A percentile compares a stretch with the other conserved stretches of the same genome.
Conservation (phyloP, 257 asterid species). For the Linaria vulgaris region DNA sequence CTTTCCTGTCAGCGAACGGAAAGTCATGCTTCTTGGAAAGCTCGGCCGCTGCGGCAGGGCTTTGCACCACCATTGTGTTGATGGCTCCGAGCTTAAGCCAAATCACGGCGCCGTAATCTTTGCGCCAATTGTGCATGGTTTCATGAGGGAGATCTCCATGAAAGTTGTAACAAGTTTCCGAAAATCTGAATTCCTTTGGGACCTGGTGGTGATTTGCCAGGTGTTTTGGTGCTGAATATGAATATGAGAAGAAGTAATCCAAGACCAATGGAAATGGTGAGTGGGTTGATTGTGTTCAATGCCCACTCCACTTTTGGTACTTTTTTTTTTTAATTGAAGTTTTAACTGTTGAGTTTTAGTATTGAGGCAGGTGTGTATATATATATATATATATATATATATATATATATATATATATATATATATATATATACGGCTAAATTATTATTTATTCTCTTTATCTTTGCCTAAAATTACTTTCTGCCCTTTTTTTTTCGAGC, state of each 20-base stretch:
- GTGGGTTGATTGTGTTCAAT: conserved; percentile 31
- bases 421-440: too few species aligned
- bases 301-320: conserved; percentile 33
- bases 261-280: conserved; percentile 30
- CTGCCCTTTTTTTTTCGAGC: too few species aligned
- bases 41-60: conserved; percentile 41
- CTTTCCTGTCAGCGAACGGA: conserved; percentile 45
- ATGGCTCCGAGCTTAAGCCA: conserved; percentile 50
- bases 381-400: too few species aligned
- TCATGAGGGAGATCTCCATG: conserved; percentile 50
- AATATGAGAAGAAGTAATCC: conserved; percentile 31
- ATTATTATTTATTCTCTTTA: too few species aligned
- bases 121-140: conserved; percentile 35
- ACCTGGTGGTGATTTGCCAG: conserved; percentile 45
- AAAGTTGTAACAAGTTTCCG: conserved; percentile 53
- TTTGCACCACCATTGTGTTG: conserved; percentile 50
- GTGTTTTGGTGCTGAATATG: conserved; percentile 18
- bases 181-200: conserved; percentile 52
- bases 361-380: background rate
- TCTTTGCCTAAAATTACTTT: too few species aligned
- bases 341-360: background rate
- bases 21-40: conserved; percentile 64
- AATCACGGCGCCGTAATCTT: conserved; percentile 42
- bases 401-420: too few species aligned
- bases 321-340: background rate